A percentile compares a stretch with the other conserved stretches of the same genome.
Evolutionary conservation across 208 protist species (phyloP).

Genomic region (Leishmania tropica): DNA sequence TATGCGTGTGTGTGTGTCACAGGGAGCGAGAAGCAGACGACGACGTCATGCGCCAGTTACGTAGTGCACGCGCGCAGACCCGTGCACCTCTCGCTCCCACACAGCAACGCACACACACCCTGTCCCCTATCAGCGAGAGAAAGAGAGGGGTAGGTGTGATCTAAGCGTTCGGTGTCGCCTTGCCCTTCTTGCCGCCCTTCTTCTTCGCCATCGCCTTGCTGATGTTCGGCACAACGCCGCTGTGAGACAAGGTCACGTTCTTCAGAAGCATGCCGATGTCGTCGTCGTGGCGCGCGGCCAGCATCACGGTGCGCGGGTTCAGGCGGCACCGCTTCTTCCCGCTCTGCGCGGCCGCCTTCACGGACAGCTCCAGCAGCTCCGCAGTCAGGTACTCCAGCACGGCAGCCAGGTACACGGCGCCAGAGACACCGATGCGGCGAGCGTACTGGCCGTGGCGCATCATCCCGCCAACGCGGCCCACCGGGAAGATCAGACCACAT

Average conservation of each 20-base stretch:
- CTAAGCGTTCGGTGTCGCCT: constrained; percentile 62
- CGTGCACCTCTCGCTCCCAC: background rate
- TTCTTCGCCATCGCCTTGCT: constrained; percentile 84
- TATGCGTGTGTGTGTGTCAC: background rate
- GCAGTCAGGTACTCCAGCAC: constrained; percentile 98
- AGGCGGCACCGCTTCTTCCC: constrained; percentile 72
- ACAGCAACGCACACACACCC: background rate
- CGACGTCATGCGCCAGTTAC: background rate
- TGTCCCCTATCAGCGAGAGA: background rate
- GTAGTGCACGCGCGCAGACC: background rate
- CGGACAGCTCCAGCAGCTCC: constrained; percentile 84
- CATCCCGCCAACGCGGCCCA: constrained; percentile 97
- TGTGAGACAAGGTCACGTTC: constrained; percentile 79
- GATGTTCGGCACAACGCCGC: constrained; percentile 83
- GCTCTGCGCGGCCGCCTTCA: constrained; percentile 77
- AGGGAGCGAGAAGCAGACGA: background rate
- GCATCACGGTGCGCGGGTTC: constrained; percentile 76
- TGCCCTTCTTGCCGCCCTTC: constrained; percentile 70
- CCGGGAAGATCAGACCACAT: constrained; percentile 99
- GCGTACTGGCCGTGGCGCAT: constrained; percentile 97
- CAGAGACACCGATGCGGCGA: constrained; percentile 96
- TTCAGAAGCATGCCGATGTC: constrained; percentile 57
- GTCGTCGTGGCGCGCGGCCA: constrained; percentile 86
- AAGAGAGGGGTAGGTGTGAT: background rate
- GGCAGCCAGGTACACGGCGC: constrained; percentile 98